Evolutionary conservation across 768 basidiomycete genomes (phyloP), one percentile per base, ranked within the genome.

Genomic region (Rhodotorula kratochvilovae): DNA sequence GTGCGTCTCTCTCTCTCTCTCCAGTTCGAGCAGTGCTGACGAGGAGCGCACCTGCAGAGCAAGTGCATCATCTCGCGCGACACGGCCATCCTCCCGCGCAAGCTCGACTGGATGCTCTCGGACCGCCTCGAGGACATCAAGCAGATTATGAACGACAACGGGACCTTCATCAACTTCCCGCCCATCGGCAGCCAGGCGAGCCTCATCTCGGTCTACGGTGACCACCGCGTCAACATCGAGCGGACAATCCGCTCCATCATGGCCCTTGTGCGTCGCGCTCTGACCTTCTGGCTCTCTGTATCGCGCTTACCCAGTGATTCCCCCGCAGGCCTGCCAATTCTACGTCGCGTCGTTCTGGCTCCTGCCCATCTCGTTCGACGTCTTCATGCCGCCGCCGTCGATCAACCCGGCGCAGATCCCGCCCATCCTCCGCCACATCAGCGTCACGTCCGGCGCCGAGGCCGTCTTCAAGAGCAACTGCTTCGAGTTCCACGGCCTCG

Each of bases 311-410:
- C 11, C 0, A 35, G 55, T 51, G 50, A 63, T 50, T 11, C 23
- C 19, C 1, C 7, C 17, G 13, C 71, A 97, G 94, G 89, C 92
- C 62, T 93, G 92, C 78, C 90, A 92, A 83, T 92, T 90, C 81
- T 96, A 96, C 79, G 88, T 94, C 46, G 94, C 91, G n/a, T 93
- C 92, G 16, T 91, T 95, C 82, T 98, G 93, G 93, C 87, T 97
- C 36, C 84, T 98, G 45, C 94, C 94, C 35, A 85, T 92, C 51
- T 90, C 94, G 63, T 95, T 92, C 83, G 96, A 96, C 79, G 90
- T 91, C 13, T 84, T 96, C 61, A 91, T 92, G 1, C 90, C 90
- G 19, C 83, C 89, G 17, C 76, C 79, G 23, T 88, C 87, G 23
- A 84, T 94, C 77, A 93, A 90, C 76, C 85, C 88, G 21, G 84